Evolutionary conservation across 2,329 filamentous ascomycete genomes (phyloP).

Genomic region (Pseudofabraea citricarpa): DNA sequence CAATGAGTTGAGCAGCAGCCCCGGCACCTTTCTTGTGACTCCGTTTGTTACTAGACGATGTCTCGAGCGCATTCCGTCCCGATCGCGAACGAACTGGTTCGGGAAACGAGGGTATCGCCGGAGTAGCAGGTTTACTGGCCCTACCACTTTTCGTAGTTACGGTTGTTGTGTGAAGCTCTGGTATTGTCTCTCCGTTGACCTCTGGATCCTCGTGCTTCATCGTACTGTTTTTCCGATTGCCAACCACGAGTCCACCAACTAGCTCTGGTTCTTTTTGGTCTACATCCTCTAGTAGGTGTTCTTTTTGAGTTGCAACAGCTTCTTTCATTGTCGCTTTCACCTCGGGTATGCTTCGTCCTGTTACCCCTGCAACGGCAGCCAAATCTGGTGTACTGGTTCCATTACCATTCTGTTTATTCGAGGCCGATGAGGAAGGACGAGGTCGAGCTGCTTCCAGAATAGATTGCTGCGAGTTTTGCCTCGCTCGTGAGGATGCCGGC

Average conservation of each 20-base stretch:
- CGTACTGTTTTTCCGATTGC: slow-evolving; percentile 38
- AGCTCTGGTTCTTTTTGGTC: slow-evolving; percentile 28
- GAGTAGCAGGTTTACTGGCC: slow-evolving; percentile 63
- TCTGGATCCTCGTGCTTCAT: slow-evolving; percentile 46
- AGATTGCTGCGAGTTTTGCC: slow-evolving; percentile 70
- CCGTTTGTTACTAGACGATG: slow-evolving; percentile 38
- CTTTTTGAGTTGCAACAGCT: slow-evolving; percentile 29
- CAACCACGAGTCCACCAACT: slow-evolving; percentile 22
- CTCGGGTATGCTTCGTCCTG: slow-evolving; percentile 37
- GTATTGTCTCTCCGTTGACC: slow-evolving; percentile 34
- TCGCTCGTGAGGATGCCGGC: slow-evolving; percentile 64
- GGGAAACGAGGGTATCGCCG: slow-evolving; percentile 54
- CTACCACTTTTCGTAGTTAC: slow-evolving; percentile 56
- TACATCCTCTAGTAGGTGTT: slow-evolving; percentile 27
- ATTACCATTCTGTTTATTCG: slow-evolving; percentile 56
- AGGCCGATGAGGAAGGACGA: slow-evolving; percentile 54
- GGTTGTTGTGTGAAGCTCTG: slow-evolving; percentile 28
- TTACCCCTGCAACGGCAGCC: slow-evolving; percentile 20
- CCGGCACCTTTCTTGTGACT: slow-evolving; percentile 54
- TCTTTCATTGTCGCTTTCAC: slow-evolving; percentile 49
- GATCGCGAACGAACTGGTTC: slow-evolving; percentile 49
- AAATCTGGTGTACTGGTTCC: slow-evolving; percentile 27
- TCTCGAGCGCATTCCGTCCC: slow-evolving; percentile 38
- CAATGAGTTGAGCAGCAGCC: slow-evolving; percentile 25
- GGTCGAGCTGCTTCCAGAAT: slow-evolving; percentile 47